These are phyloP conservation scores for Ophiostoma perfectum DNA, from an alignment of 2,329 filamentous ascomycete species.

Conservation along the genomic window DNA sequence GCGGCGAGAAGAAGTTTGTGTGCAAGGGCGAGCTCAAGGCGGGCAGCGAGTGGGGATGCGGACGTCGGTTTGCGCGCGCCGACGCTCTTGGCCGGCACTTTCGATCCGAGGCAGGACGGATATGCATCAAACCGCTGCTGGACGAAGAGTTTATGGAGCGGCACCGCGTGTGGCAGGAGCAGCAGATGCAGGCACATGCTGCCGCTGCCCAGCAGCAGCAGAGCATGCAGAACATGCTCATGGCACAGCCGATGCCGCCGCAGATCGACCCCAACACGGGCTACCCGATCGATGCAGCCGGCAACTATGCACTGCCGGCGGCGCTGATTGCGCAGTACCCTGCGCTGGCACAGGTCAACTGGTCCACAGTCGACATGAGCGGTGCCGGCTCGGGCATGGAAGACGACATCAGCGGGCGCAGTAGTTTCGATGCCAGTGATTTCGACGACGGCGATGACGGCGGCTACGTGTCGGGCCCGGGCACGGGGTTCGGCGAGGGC, in stretches of 20 bases:
- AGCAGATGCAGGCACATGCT: constrained; percentile 55
- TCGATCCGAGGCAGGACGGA: constrained; percentile 86
- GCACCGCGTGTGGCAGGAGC: constrained; percentile 68
- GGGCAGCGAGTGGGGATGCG: constrained; percentile 84
- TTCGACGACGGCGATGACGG: constrained; percentile 68
- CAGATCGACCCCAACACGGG: constrained; percentile 53
- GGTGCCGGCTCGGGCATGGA: constrained; percentile 66
- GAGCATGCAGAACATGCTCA: constrained; percentile 53
- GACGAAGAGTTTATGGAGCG: constrained; percentile 88
- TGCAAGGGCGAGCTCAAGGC: constrained; percentile 86
- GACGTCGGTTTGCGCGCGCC: constrained; percentile 85
- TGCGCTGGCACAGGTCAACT: constrained; percentile 83
- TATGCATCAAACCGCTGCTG: constrained; percentile 94
- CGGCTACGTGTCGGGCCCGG: constrained; percentile 60
- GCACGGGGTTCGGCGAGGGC: constrained; percentile 54
- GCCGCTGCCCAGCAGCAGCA: constrained; percentile 27
- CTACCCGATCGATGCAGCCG: constrained; percentile 51
- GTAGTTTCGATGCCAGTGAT: constrained; percentile 77
- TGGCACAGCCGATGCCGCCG: constrained; percentile 33
- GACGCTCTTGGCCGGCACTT: constrained; percentile 94
- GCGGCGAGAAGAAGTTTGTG: constrained; percentile 97
- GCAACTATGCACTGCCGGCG: constrained; percentile 69
- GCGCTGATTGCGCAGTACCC: constrained; percentile 89
- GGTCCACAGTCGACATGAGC: constrained; percentile 61
- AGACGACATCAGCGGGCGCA: constrained; percentile 70